phyloP scores from a whole-genome alignment of 139 green algal genomes.

The Chlamydomonas sp. region DNA sequence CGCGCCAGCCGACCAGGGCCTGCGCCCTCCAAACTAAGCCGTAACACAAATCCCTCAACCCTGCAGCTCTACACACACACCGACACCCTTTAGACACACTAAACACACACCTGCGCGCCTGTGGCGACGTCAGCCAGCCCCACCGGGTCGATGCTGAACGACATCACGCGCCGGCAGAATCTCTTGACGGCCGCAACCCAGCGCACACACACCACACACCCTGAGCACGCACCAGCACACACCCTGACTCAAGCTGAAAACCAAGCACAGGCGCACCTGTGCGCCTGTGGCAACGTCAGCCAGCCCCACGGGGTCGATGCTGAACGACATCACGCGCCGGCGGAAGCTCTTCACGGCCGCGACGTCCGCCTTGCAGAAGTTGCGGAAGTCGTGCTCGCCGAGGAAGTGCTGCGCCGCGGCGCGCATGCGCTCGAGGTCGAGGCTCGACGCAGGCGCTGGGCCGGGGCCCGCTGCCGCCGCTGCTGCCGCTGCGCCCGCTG shows the following conservation, averaged over 20 bases:
- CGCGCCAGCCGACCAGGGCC: no score
- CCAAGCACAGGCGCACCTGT: no score
- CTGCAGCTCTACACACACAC: no score
- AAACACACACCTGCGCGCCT: no score
- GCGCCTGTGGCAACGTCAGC: not conserved
- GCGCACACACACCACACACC: no score
- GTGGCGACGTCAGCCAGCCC: not conserved
- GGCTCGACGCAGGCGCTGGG: not conserved
- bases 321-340: slow-evolving; percentile 50
- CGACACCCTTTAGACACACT: no score
- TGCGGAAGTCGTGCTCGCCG: slow-evolving; percentile 89
- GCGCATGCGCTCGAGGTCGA: slow-evolving; percentile 76
- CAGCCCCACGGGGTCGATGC: slow-evolving; percentile 22
- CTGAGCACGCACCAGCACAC: no score
- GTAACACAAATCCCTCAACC: no score
- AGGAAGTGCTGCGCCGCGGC: slow-evolving; percentile 59
- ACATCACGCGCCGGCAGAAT: slow-evolving; percentile 53
- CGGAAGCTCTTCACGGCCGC: slow-evolving; percentile 47
- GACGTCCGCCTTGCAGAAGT: slow-evolving; percentile 85
- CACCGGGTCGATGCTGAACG: slow-evolving; percentile 36
- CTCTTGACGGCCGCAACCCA: slow-evolving; percentile 39
- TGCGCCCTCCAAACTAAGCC: no score
- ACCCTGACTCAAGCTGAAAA: no score
- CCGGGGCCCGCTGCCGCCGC: not conserved
- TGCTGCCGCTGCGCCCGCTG: no score